Evolutionary conservation across 1,284 basidiomycete species (phyloP).

Genomic region (Taiwanofungus camphoratus): DNA sequence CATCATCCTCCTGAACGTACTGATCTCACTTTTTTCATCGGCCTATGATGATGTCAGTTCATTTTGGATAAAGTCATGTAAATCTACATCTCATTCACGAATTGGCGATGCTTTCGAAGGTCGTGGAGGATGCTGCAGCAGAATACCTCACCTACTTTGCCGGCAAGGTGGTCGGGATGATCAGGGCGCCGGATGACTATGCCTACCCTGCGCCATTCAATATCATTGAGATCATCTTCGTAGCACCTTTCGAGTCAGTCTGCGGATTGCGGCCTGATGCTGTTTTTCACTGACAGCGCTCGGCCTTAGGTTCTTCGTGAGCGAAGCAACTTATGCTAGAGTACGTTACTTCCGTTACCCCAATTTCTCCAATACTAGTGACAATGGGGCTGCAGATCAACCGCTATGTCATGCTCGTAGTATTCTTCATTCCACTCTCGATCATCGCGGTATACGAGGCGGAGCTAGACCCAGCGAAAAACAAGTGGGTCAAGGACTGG

Average conservation of each 20-base stretch:
- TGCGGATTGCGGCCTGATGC: background rate
- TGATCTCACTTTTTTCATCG: slow-evolving; percentile 92
- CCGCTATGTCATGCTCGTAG: slow-evolving; percentile 63
- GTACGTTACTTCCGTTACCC: slow-evolving; percentile 28
- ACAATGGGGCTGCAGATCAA: slow-evolving; percentile 71
- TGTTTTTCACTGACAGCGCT: background rate
- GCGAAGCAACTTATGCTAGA: slow-evolving; percentile 47
- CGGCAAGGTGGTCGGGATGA: slow-evolving; percentile 76
- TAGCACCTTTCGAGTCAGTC: slow-evolving; percentile 82
- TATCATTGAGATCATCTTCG: slow-evolving; percentile 73
- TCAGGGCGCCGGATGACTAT: slow-evolving; percentile 77
- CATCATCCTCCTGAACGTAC: slow-evolving; percentile 89
- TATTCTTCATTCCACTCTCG: slow-evolving; percentile 79
- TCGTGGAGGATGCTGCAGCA: slow-evolving; percentile 61
- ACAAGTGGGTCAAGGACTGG: slow-evolving; percentile 66
- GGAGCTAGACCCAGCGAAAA: slow-evolving; percentile 41
- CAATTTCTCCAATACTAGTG: background rate
- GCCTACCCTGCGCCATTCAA: slow-evolving; percentile 81
- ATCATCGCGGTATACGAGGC: slow-evolving; percentile 77
- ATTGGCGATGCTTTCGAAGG: slow-evolving; percentile 31
- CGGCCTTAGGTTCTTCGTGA: slow-evolving; percentile 41
- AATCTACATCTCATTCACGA: background rate
- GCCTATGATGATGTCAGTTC: slow-evolving; percentile 81
- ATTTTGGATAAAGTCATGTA: too few relatives aligned
- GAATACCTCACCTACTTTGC: slow-evolving; percentile 89